Evolutionary conservation across 441 rosid species (phyloP), one percentile per base, ranked within the genome.

Genomic region (Croton laevigatus): DNA sequence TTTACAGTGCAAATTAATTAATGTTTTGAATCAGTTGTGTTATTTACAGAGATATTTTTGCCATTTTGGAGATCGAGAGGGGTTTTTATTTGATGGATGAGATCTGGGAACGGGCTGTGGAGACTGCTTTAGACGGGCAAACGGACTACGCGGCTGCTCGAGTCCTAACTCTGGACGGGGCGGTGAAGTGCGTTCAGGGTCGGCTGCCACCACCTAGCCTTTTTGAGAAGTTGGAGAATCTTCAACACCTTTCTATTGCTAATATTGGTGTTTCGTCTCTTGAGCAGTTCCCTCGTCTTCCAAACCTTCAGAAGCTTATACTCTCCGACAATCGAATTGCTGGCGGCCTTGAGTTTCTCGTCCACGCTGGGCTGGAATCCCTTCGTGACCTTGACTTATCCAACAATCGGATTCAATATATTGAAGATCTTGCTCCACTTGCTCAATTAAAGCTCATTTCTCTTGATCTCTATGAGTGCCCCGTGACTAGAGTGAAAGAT

Each of bases 91-190:
- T 73, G 82, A 88, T 88, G 93, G 93, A 86, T 67, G 93, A 86
- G 89, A 86, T 83, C 81, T 88, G 93, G 93, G 89, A 88, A 76
- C 72, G 87, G 69, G 93, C 89, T 55, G 91, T 88, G 70, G 91
- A 86, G 80, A 78, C 87, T 57, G 93, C 89, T 38, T 76, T 86
- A 62, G 91, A 83, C 71, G 93, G 93, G 64, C 87, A 81, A 77
- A 69, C 84, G 27, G 91, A 85, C 76, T 79, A 60, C 34, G 48
- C 77, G 0, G 86, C 84, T 59, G 78, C 71, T 42, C 77, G 84
- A 12, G 71, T 78, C 36, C 74, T 89, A 14, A 89, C 91, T 27
- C 81, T 89, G 62, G 94, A 89, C 71, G 91, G 94, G 27, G 93
- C 89, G 5, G 89, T 85, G 27, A 88, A 88, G 87, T 85, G 88